A percentile compares a stretch with the other conserved stretches of the same genome.
Evolutionary conservation across 805 yeast species (phyloP).

Genomic region (Alloascoidea africana): DNA sequence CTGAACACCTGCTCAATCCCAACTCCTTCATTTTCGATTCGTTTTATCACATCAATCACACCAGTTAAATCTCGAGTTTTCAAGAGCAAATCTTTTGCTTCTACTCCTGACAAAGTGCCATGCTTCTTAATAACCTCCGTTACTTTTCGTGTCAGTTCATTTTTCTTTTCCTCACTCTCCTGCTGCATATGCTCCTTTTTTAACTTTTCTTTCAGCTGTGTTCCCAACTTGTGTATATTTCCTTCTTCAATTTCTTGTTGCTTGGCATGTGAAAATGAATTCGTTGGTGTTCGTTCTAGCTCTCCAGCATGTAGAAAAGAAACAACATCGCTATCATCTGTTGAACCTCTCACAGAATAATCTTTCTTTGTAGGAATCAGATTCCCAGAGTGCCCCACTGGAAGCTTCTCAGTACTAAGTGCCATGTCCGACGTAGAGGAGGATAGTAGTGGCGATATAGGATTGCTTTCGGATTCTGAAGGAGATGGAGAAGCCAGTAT

Average conservation of each 20-base stretch:
- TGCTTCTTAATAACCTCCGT: neutral
- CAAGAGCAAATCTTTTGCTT: neutral
- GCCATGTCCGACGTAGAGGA: neutral
- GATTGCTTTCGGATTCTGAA: constrained; percentile 2
- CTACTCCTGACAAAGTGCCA: neutral
- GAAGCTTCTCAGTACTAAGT: neutral
- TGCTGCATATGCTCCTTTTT: too few relatives aligned
- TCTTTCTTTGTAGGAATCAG: constrained; percentile 5
- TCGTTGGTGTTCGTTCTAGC: constrained; percentile 12
- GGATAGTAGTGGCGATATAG: neutral
- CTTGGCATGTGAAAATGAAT: constrained; percentile 37
- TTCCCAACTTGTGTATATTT: constrained; percentile 77
- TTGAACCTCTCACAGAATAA: constrained; percentile 3
- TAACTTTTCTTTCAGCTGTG: constrained; percentile 47
- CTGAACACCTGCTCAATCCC: neutral
- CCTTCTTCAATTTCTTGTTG: constrained; percentile 87
- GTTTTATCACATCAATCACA: neutral
- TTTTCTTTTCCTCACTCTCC: neutral
- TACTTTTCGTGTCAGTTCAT: neutral
- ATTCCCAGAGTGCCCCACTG: too few relatives aligned
- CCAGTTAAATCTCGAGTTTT: neutral
- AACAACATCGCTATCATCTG: neutral
- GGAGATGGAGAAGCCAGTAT: too few relatives aligned
- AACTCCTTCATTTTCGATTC: neutral
- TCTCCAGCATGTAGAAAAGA: constrained; percentile 2